Evolutionary conservation across 805 yeast species (phyloP).

Genomic region (Candida cerambycidarum): DNA sequence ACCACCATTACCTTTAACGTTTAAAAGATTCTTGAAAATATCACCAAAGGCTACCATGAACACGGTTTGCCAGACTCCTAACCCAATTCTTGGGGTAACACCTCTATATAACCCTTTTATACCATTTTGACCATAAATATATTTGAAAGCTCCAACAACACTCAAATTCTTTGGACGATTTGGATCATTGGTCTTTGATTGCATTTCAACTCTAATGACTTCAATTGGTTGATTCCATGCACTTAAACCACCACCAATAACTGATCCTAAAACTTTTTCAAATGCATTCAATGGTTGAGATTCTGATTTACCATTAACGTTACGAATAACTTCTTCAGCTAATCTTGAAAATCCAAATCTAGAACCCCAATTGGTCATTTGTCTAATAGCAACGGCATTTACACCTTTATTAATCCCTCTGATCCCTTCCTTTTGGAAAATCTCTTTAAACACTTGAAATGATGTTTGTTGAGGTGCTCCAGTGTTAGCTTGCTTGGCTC

Average conservation of each 20-base stretch:
- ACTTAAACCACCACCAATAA: slow-evolving; percentile 93
- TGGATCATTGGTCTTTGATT: slow-evolving; percentile 89
- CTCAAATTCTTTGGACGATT: slow-evolving; percentile 91
- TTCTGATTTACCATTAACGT: slow-evolving; percentile 54
- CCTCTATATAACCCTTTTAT: slow-evolving; percentile 91
- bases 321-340: slow-evolving; percentile 82
- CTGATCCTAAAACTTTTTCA: slow-evolving; percentile 83
- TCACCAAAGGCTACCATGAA: slow-evolving; percentile 99
- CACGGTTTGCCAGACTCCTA: slow-evolving; percentile 97
- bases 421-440: slow-evolving; percentile 83
- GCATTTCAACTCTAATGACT: slow-evolving; percentile 98
- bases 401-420: slow-evolving; percentile 97
- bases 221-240: slow-evolving; percentile 99
- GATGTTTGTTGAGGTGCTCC: slow-evolving; percentile 72
- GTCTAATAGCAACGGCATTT: slow-evolving; percentile 98
- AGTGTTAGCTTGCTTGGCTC: slow-evolving; percentile 68
- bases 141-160: slow-evolving; percentile 72
- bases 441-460: slow-evolving; percentile 82
- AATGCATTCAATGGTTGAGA: slow-evolving; percentile 63
- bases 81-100: slow-evolving; percentile 93
- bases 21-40: slow-evolving; percentile 49
- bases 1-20: slow-evolving; percentile 37
- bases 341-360: slow-evolving; percentile 90
- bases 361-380: slow-evolving; percentile 99
- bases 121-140: slow-evolving; percentile 82